Evolutionary conservation across 305 asterid species (phyloP).

Genomic region (Fraxinus greggii): DNA sequence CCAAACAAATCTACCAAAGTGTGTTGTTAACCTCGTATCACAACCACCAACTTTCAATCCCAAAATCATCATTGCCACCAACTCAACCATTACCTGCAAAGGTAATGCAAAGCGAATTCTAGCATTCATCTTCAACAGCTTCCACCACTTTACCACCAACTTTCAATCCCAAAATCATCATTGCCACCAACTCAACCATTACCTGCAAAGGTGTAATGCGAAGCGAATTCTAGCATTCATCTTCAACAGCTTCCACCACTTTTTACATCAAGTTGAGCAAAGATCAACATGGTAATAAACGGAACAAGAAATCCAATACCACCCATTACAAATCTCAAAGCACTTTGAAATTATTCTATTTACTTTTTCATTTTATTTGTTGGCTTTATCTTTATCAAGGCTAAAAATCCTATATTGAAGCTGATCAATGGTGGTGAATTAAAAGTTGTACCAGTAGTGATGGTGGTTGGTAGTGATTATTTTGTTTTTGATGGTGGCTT

Average conservation of each 20-base stretch:
- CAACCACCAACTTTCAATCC: not conserved
- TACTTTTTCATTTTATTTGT: not conserved
- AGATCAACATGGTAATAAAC: not conserved
- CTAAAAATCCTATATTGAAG: not conserved
- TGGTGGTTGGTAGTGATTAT: not conserved
- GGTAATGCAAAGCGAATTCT: not conserved
- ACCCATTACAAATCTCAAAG: not conserved
- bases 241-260: not conserved
- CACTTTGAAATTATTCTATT: not conserved
- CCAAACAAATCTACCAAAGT: not conserved
- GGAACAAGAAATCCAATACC: not conserved
- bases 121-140: not conserved
- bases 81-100: not conserved
- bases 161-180: not conserved
- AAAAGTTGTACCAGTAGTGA: not conserved
- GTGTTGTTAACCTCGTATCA: not conserved
- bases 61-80: not conserved
- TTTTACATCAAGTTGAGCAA: not conserved
- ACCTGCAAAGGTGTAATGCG: not conserved
- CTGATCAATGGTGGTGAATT: not conserved
- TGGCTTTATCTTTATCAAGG: not conserved
- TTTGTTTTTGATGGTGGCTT: not conserved
- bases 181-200: not conserved
- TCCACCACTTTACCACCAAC: not conserved
- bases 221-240: not conserved